Evolutionary conservation across 768 basidiomycete genomes (phyloP), one percentile per base, ranked within the genome.

Genomic region (Solioccasus polychromus): DNA sequence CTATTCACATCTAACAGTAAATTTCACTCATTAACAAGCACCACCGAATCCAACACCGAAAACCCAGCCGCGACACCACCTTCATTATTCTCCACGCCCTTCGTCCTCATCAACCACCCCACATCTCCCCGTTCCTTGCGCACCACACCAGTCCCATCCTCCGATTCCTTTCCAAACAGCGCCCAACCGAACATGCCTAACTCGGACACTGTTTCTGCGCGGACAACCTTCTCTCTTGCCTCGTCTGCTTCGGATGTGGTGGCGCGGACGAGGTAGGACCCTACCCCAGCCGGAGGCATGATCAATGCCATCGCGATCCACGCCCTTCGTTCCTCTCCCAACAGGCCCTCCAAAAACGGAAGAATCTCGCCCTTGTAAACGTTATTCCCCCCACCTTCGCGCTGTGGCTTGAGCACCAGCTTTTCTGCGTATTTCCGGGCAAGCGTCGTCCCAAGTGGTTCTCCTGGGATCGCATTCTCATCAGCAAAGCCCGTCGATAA

Each of bases 241-340:
- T 22, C 42, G 1, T 25, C 17, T n/a, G 15, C 22, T 9, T 57
- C 60, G 2, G 85, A 15, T 20, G 14, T 85, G 7, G 89, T 85
- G 7, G 89, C 82, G 26, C 87, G 80, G 18, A 96, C 74, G 32
- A 99, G 78, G 62, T 87, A 85, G 51, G 85, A 88, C 7, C 78
- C 73, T 12, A 80, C 56, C 3, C 79, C 78, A 23, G 72, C 62
- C 0, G 94, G 94, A 2, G 92, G 84, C 17, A 72, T 69, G 51
- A 99, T 99, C 55, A 98, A 70, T 49, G 87, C 84, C 95, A 98
- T 97, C 25, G 94, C 88, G 43, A 97, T 92, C 89, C 95, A 99
- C 2, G 88, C 92, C 51, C 80, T 76, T 8, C 84, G 77, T 58
- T 89, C 88, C 42, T 71, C 59, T 2, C 57, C 63, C 0, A 77